Base-by-base conservation (phyloP, 495 filamentous ascomycete genomes). In the Massariosphaeria phaeospora region DNA sequence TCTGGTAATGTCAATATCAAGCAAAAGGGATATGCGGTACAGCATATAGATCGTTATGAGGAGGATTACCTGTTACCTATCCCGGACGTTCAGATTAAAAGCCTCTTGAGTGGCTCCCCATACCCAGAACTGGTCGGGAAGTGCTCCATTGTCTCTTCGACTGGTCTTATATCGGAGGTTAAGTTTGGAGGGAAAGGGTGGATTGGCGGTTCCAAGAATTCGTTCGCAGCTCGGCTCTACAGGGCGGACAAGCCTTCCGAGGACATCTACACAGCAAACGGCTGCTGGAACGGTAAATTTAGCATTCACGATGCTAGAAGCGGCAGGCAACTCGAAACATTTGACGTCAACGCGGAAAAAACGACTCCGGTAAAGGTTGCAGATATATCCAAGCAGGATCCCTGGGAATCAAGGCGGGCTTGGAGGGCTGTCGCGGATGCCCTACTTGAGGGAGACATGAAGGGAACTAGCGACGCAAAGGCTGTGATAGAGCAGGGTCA, bases 1-100 rank as follows among this genome's bases (percentile, higher is more conserved):
- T 57, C 21, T n/a, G 61, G 65, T 9, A 63, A 40, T 40, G 57
- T 68, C 12, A 66, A 57, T 26, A 63, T 68, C 24, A 66, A 65
- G 54, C 65, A 68, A 46, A 64, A 55, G 24, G 67, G 67, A 11
- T 63, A 69, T 52, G 65, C 67, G 26, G 50, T 67, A 9, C 18
- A 64, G 47, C 73, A 72, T 52, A 57, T 80, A 41, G 75, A 78
- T 30, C 45, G 61, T 21, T 76, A 70, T 49, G 68, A 72, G 15
- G 78, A 81, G 59, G 68, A 76, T 44, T 77, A 76, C 47, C 55
- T 78, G n/a, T 65, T 76, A 12, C 72, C 74, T 10, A 55, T 77
- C 36, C 73, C 72, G 18, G 70, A 73, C 45, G 65, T 73, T 21
- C 66, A 67, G 27, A 65, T 77, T n/a, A 69, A 71, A 23, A 71